Evolutionary conservation across 2,329 filamentous ascomycete genomes (phyloP).

Genomic region (Epichloe coenophiala): DNA sequence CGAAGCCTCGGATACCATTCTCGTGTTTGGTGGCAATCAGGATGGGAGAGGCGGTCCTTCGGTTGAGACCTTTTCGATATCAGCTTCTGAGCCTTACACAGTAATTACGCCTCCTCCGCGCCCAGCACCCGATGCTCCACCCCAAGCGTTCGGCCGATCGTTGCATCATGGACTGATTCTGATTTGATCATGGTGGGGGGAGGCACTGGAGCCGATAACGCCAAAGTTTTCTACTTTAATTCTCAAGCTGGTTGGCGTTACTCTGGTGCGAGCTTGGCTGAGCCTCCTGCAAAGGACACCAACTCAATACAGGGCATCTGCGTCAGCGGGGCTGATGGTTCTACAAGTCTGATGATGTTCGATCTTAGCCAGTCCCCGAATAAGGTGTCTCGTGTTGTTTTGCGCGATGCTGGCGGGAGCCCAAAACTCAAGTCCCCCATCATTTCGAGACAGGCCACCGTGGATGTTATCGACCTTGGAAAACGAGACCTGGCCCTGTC

Average conservation of each 20-base stretch:
- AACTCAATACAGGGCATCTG: slow-evolving; percentile 47
- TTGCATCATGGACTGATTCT: slow-evolving; percentile 60
- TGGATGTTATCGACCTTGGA: slow-evolving; percentile 6
- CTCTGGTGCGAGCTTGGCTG: slow-evolving; percentile 49
- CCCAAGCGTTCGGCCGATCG: slow-evolving; percentile 43
- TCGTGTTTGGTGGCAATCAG: slow-evolving; percentile 69
- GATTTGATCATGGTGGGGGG: slow-evolving; percentile 67
- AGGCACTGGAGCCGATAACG: slow-evolving; percentile 33
- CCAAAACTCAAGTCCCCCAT: slow-evolving; percentile 34
- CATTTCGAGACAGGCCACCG: slow-evolving; percentile 21
- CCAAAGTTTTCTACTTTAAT: slow-evolving; percentile 59
- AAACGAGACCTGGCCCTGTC: slow-evolving; percentile 37
- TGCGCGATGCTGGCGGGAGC: slow-evolving; percentile 48
- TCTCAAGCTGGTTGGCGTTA: slow-evolving; percentile 49
- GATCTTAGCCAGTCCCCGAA: slow-evolving; percentile 66
- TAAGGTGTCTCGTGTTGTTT: slow-evolving; percentile 52
- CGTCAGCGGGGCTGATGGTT: slow-evolving; percentile 59
- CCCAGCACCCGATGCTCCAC: slow-evolving; percentile 39
- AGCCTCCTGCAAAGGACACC: slow-evolving; percentile 45
- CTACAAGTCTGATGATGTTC: slow-evolving; percentile 67
- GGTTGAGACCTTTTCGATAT: slow-evolving; percentile 63
- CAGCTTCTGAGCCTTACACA: slow-evolving; percentile 48
- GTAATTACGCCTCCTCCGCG: slow-evolving; percentile 45
- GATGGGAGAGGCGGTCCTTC: slow-evolving; percentile 45
- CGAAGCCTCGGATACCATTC: slow-evolving; percentile 52